Conservation (phyloP, 2,329 filamentous ascomycete species). For the Blastomyces parvus region DNA sequence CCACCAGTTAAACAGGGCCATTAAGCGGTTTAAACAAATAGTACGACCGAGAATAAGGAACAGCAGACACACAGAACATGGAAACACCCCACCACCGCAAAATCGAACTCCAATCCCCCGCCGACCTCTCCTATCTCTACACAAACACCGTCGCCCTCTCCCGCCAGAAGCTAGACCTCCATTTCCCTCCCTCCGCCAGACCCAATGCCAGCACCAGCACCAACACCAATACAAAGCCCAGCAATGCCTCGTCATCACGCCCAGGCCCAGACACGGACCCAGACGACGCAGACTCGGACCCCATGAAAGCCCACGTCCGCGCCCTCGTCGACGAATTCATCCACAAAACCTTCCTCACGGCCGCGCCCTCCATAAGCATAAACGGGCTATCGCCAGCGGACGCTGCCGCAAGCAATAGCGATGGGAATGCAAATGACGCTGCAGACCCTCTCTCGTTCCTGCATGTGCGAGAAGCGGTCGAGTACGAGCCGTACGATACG, state of each 20-base stretch:
- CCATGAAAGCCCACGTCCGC: neutral
- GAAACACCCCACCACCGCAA: conserved; percentile 37
- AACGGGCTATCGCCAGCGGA: conserved; percentile 32
- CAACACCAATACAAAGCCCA: conserved; percentile 20
- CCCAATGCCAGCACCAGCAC: neutral
- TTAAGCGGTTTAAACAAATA: neutral
- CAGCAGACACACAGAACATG: conserved; percentile 15
- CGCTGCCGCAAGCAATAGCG: too few species aligned
- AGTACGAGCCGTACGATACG: conserved; percentile 40
- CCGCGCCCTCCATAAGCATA: conserved; percentile 38
- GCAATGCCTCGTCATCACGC: conserved; percentile 26
- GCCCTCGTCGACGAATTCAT: conserved; percentile 32
- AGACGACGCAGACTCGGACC: neutral
- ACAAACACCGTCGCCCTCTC: conserved; percentile 37
- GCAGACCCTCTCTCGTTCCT: conserved; percentile 18
- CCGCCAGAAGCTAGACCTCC: conserved; percentile 40
- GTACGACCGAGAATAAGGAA: neutral
- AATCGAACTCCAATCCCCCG: conserved; percentile 43
- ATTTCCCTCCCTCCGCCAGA: conserved; percentile 36
- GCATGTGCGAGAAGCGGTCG: conserved; percentile 34
- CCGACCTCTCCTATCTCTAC: conserved; percentile 42
- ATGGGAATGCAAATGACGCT: neutral
- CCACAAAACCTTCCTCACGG: conserved; percentile 34
- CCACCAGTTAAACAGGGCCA: neutral
- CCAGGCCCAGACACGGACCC: conserved; percentile 16